Percentiles rank a stretch among this genome's conserved stretches.
Conservation (phyloP, 2,329 filamentous ascomycete species). For the Elsinoe ampelina region DNA sequence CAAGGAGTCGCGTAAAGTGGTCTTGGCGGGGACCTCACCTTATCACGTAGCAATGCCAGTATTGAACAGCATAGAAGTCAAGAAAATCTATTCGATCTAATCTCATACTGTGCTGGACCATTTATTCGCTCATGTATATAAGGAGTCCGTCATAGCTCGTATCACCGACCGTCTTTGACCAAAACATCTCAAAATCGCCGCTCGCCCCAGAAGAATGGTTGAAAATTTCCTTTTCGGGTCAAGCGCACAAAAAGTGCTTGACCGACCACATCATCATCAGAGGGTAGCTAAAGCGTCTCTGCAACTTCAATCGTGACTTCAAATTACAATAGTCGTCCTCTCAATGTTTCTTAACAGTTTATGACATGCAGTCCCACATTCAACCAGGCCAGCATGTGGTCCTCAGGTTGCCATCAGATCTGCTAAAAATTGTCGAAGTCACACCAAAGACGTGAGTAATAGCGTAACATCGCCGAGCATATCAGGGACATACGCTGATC, state of each 20-base stretch:
- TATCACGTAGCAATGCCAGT: background rate
- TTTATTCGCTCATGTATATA: too few species aligned
- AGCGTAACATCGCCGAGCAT: conserved; percentile 24
- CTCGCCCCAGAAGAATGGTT: background rate
- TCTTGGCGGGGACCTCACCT: background rate
- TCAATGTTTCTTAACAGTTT: too few species aligned
- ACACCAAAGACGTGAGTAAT: conserved; percentile 55
- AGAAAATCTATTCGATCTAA: background rate
- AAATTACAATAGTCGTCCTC: too few species aligned
- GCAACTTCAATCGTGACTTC: too few species aligned
- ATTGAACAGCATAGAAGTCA: too few species aligned
- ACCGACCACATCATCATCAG: background rate
- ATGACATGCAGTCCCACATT: conserved; percentile 36
- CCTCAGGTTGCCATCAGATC: conserved; percentile 49
- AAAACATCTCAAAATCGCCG: background rate
- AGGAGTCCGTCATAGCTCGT: too few species aligned
- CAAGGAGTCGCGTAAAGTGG: conserved; percentile 11
- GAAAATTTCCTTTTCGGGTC: background rate
- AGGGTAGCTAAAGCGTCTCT: too few species aligned
- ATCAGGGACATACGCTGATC: conserved; percentile 39
- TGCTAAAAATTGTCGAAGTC: conserved; percentile 49
- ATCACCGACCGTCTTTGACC: too few species aligned
- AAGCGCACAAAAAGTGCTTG: background rate
- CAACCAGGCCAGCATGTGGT: conserved; percentile 44
- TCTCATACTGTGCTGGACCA: background rate